Base-by-base conservation (phyloP, 371 early-diverging fungal genomes). In the Coemansia sp. region DNA sequence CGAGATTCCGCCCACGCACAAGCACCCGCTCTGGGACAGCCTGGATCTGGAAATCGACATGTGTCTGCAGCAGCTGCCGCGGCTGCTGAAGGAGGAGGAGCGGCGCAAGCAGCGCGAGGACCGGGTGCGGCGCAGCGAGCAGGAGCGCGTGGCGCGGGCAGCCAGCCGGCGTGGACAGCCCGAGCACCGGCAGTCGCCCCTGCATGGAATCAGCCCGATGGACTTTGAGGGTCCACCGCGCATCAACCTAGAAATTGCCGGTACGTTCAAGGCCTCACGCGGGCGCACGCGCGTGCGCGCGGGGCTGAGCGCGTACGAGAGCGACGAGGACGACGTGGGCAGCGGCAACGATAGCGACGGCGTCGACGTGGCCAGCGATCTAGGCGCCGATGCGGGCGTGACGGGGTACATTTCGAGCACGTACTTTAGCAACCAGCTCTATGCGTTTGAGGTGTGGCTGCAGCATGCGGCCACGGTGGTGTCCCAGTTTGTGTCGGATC, bases 371-470 rank as follows among this genome's bases (percentile, higher is more conserved):
- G 39, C 52, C 31, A 40, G 41, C 35, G 50, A n/a, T 30, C 30
- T 55, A 42, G 66, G 67, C n/a, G 31, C 36, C n/a, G 58, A 51
- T 16, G 52, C 14, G 20, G 38, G n/a, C 14, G 48, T 36, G 59
- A 63, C 55, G 9, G 77, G 68, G 47, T 97, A 97, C 77, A 82
- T 88, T 59, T 84, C 89, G 30, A 90, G 90, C 70, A 84, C 88
- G 40, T 97, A 97, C 77, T 98, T 97, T 69, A 84, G 92, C 11
- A 96, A 98, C 63, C 97, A 98, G 79, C 81, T 98, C 57, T 92
- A 94, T 30, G 97, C 97, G 0, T 98, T 98, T 68, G 95, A 97
- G 66, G 91, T 97, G 8, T 98, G 98, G 98, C 82, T 98, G 38
- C 78, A 88, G n/a, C 90, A 84, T 43, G 80, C 79, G 33, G 69